Evolutionary conservation across 345 rosid species (phyloP), one percentile per base, ranked within the genome.

Genomic region (Litchi chinensis): DNA sequence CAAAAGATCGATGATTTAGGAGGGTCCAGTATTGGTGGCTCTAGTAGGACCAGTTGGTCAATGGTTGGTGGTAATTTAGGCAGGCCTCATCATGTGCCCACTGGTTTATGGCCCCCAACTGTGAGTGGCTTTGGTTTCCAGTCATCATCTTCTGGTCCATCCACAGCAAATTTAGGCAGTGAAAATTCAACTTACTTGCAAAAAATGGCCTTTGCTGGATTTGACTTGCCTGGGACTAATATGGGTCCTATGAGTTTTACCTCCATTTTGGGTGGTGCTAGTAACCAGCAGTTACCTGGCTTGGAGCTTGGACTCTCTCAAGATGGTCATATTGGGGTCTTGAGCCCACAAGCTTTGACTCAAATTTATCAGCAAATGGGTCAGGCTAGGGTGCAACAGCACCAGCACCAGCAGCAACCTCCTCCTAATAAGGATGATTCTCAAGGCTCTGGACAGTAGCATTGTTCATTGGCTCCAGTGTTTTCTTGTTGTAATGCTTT

Each of bases 291-390:
- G 79, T 70, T 92, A 44, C 98, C 98, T 85, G 98, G 98, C 3
- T 90, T 95, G 88, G 98, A 93, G 78, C 91, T 95, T 79, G 98
- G 98, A 0, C 82, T 92, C 86, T 91, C 98, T 76, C 98, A 95
- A 57, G 98, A 95, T 84, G 98, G 93, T 19, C 95, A 90, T 90
- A 85, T 90, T 84, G 97, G 98, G 75, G 93, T 88, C 76, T 73
- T 93, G 84, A 95, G 87, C 63, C 87, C 94, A 15, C 98, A 90
- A 73, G 88, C 97, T 65, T 89, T 91, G 80, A 81, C 75, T 80
- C 98, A 91, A 88, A 85, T 95, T 81, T 95, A 95, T 89, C 98
- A 95, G 85, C 98, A 95, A 87, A 91, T 92, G 90, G 87, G 93
- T 57, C 97, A 93, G 65, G 91, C 84, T 71, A 89, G 90, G 81